These are phyloP conservation scores for Hordeum pubiflorum DNA, from an alignment of 202 grass and related monocot genomes.

Conservation along the genomic window DNA sequence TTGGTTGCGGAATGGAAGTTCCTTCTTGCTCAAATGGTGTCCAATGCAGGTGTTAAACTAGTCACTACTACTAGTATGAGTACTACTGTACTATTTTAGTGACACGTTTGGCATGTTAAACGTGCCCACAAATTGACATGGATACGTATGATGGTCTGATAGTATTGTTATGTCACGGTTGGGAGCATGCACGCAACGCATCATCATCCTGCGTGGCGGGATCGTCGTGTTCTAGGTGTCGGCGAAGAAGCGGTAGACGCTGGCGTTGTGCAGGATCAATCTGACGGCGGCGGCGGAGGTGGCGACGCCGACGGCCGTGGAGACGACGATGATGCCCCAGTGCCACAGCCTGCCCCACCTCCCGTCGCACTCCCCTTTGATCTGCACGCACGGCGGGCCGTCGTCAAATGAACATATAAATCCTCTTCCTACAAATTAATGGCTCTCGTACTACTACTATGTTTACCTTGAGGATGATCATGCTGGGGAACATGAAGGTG, in stretches of 20 bases:
- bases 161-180: too few species aligned
- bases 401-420: too few species aligned
- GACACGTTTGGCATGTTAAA: not conserved
- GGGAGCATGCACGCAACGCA: not conserved
- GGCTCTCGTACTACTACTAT: too few species aligned
- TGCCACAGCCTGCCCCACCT: conserved; percentile 56
- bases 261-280: conserved; percentile 51
- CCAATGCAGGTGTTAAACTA: not conserved
- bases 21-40: not conserved
- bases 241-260: conserved; percentile 68
- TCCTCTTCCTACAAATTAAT: too few species aligned
- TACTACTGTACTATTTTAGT: too few species aligned
- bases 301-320: conserved; percentile 38
- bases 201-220: not conserved
- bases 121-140: not conserved
- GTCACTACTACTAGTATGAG: not conserved
- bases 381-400: conserved; percentile 6
- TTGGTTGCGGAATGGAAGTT: not conserved
- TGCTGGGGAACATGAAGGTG: conserved; percentile 82
- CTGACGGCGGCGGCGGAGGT: conserved; percentile 59
- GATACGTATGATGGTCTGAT: not conserved
- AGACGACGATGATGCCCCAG: conserved; percentile 47
- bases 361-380: conserved; percentile 31
- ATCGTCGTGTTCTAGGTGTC: conserved; percentile 31
- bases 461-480: conserved; percentile 62